Evolutionary conservation across 225 moss, liverwort and hornwort species (phyloP), one percentile per base, ranked within the genome.

Genomic region (Antitrichia curtipendula): DNA sequence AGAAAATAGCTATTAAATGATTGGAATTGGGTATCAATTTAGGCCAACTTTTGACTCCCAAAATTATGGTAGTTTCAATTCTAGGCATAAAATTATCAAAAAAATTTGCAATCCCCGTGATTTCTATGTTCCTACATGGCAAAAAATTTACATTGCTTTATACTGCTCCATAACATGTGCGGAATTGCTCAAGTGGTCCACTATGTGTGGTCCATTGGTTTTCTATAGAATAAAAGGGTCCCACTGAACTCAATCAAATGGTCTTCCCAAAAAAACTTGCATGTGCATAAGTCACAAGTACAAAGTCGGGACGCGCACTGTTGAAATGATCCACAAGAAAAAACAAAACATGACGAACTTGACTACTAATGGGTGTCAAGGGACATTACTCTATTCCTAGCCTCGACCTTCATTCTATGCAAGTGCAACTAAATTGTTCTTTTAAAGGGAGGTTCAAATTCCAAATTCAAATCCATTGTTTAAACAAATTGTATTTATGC

Each of bases 391-490:
- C 27, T 27, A 5, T 25, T 15, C 5, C 8, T 25, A 8, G 3
- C 9, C 15, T 70, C 0, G 4, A 3, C 5, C 5, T 43, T 14
- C 36, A 43, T 41, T 70, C 16, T 5, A 27, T 15, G 9, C 1
- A 43, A 27, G 5, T 41, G 27, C 6, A 43, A 27, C 16, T 16
- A 70, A 9, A 41, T 8, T 15, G 5, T 41, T 14, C 2, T 1
- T 70, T 40, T 25, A 0, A 25, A 7, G 0, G 2, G 6, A 0
- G 8, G 22, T 36, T 1, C 23, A 4, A 22, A 38, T 9, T 16
- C 2, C 5, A 34, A 31, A 2, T 68, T 8, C 69, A 24, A 23
- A 0, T 40, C 5, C 24, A 40, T 14, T 69, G 8, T 40, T 68
- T 13, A 40, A 68, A 23, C 3, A 13, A 68, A 68, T 40, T 69